Evolutionary conservation across 2,329 filamentous ascomycete species (phyloP), one percentile per base, ranked within the genome.

Genomic region (Calonectria pseudoturangicola): DNA sequence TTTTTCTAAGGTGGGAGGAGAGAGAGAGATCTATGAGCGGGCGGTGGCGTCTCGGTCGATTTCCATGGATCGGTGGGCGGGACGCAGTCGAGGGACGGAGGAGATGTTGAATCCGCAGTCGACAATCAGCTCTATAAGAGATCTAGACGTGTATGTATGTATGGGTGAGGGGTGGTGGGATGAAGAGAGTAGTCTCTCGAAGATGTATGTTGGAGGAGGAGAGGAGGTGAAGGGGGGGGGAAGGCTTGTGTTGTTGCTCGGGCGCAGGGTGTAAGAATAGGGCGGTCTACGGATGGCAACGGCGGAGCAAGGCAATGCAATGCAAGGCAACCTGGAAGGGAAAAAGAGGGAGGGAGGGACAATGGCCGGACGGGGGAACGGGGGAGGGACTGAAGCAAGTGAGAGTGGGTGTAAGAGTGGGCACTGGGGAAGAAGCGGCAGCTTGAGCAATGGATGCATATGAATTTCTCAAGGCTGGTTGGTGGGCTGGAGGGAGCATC

Each of bases 211-310:
- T 58, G 65, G 43, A 74, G 71, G 74, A 72, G 71, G 64, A 71
- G 69, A 73, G 71, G 72, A 63, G 74, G 72, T 66, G 71, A 76
- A 72, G 73, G 76, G 71, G 66, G 66, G 72, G 71, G 50, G 21
- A 21, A 71, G 71, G 47, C 21, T 66, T 72, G 77, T 76, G 21
- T 77, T 73, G 78, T 78, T 78, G 68, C 64, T 72, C 72, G 72
- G 73, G 73, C 70, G 75, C 71, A 75, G 74, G 77, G 70, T 69
- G 63, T 65, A 48, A 51, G 70, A 71, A 75, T 75, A 70, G 64
- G 43, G 79, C 78, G 79, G 79, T 81, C 79, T 79, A 79, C 77
- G 72, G 71, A 69, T 77, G 70, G 77, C 75, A 73, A 79, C 73
- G 71, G 75, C 68, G 63, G 72, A 76, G 62, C 73, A 77, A 77